A percentile compares a stretch with the other conserved stretches of the same genome.
These are phyloP conservation scores for Pterocarpus macrocarpus DNA, from an alignment of 306 rosid genomes.

Conservation along the genomic window DNA sequence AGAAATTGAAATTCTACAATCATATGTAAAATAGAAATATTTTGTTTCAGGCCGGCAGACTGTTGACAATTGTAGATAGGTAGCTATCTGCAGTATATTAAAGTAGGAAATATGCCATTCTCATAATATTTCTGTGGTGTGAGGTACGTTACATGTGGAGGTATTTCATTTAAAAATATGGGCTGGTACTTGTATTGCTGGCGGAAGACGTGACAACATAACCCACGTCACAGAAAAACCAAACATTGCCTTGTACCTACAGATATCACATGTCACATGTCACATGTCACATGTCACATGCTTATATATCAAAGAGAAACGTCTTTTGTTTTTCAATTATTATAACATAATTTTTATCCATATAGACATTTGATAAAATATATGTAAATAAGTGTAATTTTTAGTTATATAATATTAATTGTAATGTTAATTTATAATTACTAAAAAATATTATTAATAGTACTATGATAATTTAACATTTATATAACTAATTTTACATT, in stretches of 20 bases:
- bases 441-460: no score
- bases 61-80: constrained; percentile 14
- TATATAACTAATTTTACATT: no score
- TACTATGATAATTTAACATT: no score
- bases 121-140: not conserved
- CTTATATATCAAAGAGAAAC: constrained; percentile 7
- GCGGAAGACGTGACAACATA: constrained; percentile 60
- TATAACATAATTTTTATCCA: no score
- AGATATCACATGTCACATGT: constrained; percentile 38
- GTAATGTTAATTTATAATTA: no score
- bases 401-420: no score
- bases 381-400: no score
- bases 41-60: constrained; percentile 38
- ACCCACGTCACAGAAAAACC: constrained; percentile 48
- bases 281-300: not conserved
- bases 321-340: no score
- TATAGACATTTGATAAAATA: no score
- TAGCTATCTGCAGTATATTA: not conserved
- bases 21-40: not conserved
- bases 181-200: constrained; percentile 1
- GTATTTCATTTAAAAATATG: constrained; percentile 1
- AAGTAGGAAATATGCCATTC: not conserved
- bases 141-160: not conserved
- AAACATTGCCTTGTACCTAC: constrained; percentile 47
- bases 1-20: not conserved